A percentile compares a stretch with the other conserved stretches of the same genome.
These are phyloP conservation scores for Penicillium sp. DNA, from an alignment of 2,329 filamentous ascomycete species.

Conservation along the genomic window DNA sequence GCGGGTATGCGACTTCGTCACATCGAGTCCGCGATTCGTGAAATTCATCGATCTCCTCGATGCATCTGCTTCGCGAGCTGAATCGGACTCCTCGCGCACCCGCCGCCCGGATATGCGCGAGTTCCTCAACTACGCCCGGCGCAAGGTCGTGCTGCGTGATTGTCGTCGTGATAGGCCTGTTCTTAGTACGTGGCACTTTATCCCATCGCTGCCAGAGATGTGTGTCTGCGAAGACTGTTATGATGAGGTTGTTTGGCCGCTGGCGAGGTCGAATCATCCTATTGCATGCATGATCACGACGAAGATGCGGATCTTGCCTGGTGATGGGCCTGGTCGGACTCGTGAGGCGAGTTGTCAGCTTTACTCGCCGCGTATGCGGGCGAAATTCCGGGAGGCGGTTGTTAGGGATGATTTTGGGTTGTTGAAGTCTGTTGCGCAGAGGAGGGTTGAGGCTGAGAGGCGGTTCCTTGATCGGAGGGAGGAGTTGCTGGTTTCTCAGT, in stretches of 20 bases:
- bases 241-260: conserved; percentile 72
- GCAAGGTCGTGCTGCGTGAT: conserved; percentile 59
- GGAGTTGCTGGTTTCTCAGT: conserved; percentile 58
- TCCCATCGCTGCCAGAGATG: conserved; percentile 72
- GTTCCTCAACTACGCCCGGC: conserved; percentile 64
- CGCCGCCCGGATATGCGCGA: conserved; percentile 55
- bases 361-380: conserved; percentile 76
- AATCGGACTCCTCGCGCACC: conserved; percentile 32
- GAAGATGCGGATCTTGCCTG: conserved; percentile 58
- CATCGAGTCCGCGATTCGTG: conserved; percentile 57
- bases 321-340: conserved; percentile 43
- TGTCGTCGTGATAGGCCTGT: conserved; percentile 66
- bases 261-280: conserved; percentile 53
- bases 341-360: conserved; percentile 66
- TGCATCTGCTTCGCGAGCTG: conserved; percentile 48
- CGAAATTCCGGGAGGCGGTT: conserved; percentile 67
- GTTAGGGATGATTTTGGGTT: conserved; percentile 65
- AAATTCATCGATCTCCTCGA: conserved; percentile 59
- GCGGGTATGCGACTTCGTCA: conserved; percentile 69
- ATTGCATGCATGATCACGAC: conserved; percentile 67
- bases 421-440: conserved; percentile 62
- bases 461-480: conserved; percentile 59
- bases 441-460: conserved; percentile 57
- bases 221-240: conserved; percentile 88
- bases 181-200: conserved; percentile 72